phyloP scores from a whole-genome alignment of 306 rosid genomes.

The Dryas drummondii region DNA sequence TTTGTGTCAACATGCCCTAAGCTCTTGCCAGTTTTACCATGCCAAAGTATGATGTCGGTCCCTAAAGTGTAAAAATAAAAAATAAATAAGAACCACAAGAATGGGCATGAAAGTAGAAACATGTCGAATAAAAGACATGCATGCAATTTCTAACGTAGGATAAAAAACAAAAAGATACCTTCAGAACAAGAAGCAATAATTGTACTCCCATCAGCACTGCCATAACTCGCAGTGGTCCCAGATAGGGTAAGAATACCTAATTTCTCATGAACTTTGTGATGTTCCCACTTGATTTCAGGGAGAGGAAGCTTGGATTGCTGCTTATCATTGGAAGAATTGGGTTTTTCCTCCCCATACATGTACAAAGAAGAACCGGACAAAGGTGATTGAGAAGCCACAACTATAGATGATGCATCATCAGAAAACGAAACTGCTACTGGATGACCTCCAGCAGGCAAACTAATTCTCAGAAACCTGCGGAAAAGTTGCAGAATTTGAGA shows the following conservation, averaged over 20 bases:
- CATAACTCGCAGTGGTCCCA: slow-evolving; percentile 79
- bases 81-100: slow-evolving; percentile 23
- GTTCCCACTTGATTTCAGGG: slow-evolving; percentile 91
- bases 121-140: not conserved
- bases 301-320: slow-evolving; percentile 83
- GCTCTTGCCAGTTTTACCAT: slow-evolving; percentile 86
- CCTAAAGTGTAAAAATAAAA: slow-evolving; percentile 41
- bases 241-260: slow-evolving; percentile 67
- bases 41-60: slow-evolving; percentile 92
- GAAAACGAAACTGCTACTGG: slow-evolving; percentile 74
- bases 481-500: slow-evolving; percentile 22
- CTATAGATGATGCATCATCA: slow-evolving; percentile 67
- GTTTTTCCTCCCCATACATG: slow-evolving; percentile 88
- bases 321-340: slow-evolving; percentile 49
- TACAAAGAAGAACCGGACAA: slow-evolving; percentile 71
- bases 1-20: slow-evolving; percentile 91
- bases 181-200: slow-evolving; percentile 91
- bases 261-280: slow-evolving; percentile 79
- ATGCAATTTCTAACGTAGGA: not conserved
- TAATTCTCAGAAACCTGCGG: slow-evolving; percentile 79
- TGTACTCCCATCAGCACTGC: slow-evolving; percentile 93
- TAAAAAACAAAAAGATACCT: slow-evolving; percentile 50
- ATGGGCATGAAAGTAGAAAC: not conserved
- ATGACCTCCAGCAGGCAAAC: slow-evolving; percentile 86
- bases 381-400: slow-evolving; percentile 68